Conservation (phyloP, 768 basidiomycete genomes). For the Kwoniella dendrophila region DNA sequence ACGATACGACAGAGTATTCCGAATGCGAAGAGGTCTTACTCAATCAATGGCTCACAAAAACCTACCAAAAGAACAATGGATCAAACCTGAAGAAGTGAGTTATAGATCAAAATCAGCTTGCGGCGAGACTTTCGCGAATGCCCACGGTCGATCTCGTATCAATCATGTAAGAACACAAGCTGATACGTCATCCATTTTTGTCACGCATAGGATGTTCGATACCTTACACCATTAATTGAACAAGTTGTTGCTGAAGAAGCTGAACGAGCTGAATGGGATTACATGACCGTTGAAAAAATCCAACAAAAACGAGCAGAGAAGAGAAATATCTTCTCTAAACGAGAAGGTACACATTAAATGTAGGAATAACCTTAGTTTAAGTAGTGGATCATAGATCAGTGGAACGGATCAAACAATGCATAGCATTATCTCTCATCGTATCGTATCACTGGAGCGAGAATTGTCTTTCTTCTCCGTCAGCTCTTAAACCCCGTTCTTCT, state of each 20-base stretch:
- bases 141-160: not conserved
- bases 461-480: conserved; percentile 16
- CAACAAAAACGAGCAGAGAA: conserved; percentile 56
- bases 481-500: conserved; percentile 10
- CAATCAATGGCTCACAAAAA: conserved; percentile 74
- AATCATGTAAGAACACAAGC: not conserved
- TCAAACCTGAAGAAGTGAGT: conserved; percentile 71
- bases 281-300: conserved; percentile 64
- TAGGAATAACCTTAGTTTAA: not conserved
- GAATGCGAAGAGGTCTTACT: conserved; percentile 73
- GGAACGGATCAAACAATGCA: conserved; percentile 15
- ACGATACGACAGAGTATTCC: conserved; percentile 85
- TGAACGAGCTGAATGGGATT: conserved; percentile 83
- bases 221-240: conserved; percentile 76
- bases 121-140: too few species aligned
- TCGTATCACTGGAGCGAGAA: conserved; percentile 1
- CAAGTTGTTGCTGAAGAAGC: conserved; percentile 72
- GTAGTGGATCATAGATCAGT: conserved; percentile 4
- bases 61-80: conserved; percentile 81
- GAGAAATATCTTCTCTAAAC: conserved; percentile 26
- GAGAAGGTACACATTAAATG: conserved; percentile 14
- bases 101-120: not conserved
- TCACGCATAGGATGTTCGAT: conserved; percentile 74
- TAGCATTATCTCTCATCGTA: conserved; percentile 10
- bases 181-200: conserved; percentile 1